Evolutionary conservation across 768 basidiomycete species (phyloP).

Genomic region (Boletellus sp.): DNA sequence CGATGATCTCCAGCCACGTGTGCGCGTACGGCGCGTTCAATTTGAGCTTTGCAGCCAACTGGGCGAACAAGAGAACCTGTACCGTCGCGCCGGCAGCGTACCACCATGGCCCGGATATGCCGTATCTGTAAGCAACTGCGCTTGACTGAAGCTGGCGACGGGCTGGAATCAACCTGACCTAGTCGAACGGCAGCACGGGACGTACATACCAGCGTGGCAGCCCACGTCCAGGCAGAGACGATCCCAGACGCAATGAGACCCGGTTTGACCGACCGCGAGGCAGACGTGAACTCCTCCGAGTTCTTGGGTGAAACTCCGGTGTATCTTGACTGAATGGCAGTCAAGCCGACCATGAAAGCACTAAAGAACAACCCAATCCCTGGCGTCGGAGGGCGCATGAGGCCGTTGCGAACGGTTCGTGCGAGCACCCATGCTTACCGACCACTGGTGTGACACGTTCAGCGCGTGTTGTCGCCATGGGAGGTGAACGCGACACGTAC

Average conservation of each 20-base stretch:
- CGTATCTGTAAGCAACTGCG: conserved; percentile 82
- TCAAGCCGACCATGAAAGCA: conserved; percentile 73
- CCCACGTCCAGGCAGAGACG: conserved; percentile 92
- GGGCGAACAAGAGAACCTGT: conserved; percentile 86
- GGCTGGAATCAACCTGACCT: not conserved
- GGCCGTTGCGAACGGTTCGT: not conserved
- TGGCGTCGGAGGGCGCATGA: conserved; percentile 22
- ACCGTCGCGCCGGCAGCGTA: conserved; percentile 88
- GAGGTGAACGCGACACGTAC: conserved; percentile 35
- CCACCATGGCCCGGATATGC: conserved; percentile 86
- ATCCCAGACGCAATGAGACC: conserved; percentile 92
- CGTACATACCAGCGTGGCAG: conserved; percentile 64
- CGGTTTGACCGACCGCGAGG: conserved; percentile 81
- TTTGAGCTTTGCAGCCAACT: conserved; percentile 90
- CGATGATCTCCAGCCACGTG: conserved; percentile 86
- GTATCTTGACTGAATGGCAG: conserved; percentile 79
- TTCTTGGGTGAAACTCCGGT: conserved; percentile 75
- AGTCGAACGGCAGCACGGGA: not conserved
- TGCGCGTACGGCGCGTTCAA: conserved; percentile 85
- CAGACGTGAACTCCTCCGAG: conserved; percentile 81
- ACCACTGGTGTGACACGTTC: conserved; percentile 39
- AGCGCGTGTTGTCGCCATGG: not conserved
- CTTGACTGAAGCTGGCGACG: conserved; percentile 64
- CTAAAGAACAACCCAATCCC: conserved; percentile 90
- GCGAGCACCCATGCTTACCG: conserved; percentile 32